Evolutionary conservation across 345 rosid species (phyloP).

Genomic region (Citrus hindsii): DNA sequence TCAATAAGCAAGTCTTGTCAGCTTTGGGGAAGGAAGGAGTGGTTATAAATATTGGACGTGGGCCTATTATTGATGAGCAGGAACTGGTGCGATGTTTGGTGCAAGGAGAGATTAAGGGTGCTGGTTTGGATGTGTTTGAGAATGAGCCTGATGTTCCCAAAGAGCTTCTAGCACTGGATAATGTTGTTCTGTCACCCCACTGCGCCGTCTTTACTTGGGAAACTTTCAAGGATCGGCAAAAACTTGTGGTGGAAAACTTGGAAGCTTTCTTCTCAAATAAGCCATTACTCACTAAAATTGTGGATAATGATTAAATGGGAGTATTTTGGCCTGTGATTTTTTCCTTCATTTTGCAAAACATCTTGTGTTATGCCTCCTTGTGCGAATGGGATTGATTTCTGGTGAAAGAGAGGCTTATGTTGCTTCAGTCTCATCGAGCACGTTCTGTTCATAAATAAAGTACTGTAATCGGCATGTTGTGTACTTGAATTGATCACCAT

Average conservation of each 20-base stretch:
- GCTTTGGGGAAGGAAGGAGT: constrained; percentile 46
- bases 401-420: not conserved
- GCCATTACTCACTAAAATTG: constrained; percentile 24
- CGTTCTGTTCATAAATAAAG: not conserved
- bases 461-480: not conserved
- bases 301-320: not conserved
- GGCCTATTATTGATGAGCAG: constrained; percentile 44
- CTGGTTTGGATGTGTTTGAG: constrained; percentile 63
- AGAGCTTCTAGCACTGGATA: constrained; percentile 38
- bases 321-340: too few species aligned
- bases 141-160: constrained; percentile 45
- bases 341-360: too few species aligned
- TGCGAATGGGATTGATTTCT: not conserved
- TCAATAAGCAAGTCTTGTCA: constrained; percentile 35
- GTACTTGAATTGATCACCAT: not conserved
- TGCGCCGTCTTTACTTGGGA: constrained; percentile 37
- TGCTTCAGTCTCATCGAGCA: not conserved
- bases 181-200: constrained; percentile 48
- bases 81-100: constrained; percentile 43
- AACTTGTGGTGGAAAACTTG: constrained; percentile 44
- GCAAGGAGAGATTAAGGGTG: constrained; percentile 47
- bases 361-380: not conserved
- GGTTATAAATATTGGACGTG: constrained; percentile 45
- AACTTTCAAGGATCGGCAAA: constrained; percentile 24
- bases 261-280: constrained; percentile 50